Conservation (phyloP, 2,329 filamentous ascomycete genomes). For the Pyrenophora teres region DNA sequence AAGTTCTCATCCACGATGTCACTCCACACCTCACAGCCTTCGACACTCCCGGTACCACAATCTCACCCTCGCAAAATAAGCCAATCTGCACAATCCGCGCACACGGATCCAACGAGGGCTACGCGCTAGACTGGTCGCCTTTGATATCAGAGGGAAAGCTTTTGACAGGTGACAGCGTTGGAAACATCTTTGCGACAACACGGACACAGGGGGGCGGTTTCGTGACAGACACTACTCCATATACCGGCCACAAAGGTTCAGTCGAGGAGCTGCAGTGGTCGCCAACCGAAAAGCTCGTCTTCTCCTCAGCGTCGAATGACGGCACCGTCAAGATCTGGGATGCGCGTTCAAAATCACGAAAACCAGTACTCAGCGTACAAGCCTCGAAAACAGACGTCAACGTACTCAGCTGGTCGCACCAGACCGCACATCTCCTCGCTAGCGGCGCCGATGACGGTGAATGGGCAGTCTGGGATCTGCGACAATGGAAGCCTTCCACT, state of each 20-base stretch:
- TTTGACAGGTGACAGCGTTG: constrained; percentile 87
- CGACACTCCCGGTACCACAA: constrained; percentile 80
- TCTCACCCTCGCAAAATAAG: constrained; percentile 84
- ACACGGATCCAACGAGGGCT: constrained; percentile 86
- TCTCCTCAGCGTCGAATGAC: constrained; percentile 91
- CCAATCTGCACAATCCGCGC: constrained; percentile 84
- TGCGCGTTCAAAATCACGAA: constrained; percentile 84
- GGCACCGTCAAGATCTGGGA: constrained; percentile 97
- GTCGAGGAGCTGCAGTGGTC: constrained; percentile 98
- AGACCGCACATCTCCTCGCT: constrained; percentile 86
- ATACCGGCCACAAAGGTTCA: constrained; percentile 80
- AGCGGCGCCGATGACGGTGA: constrained; percentile 91
- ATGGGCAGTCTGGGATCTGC: constrained; percentile 95
- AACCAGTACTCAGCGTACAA: constrained; percentile 84
- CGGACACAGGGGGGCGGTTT: constrained; percentile 86
- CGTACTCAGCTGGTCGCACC: constrained; percentile 91
- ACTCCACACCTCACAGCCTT: constrained; percentile 88
- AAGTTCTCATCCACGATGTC: constrained; percentile 92
- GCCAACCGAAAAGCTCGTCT: constrained; percentile 88
- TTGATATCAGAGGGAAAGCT: constrained; percentile 80
- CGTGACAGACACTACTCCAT: constrained; percentile 82
- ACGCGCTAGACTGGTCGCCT: constrained; percentile 96
- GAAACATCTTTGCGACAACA: constrained; percentile 85
- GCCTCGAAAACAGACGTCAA: constrained; percentile 89
- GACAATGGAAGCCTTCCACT: constrained; percentile 81